phyloP scores from a whole-genome alignment of 23 red algal genomes.

The Gracilaria gracilis region DNA sequence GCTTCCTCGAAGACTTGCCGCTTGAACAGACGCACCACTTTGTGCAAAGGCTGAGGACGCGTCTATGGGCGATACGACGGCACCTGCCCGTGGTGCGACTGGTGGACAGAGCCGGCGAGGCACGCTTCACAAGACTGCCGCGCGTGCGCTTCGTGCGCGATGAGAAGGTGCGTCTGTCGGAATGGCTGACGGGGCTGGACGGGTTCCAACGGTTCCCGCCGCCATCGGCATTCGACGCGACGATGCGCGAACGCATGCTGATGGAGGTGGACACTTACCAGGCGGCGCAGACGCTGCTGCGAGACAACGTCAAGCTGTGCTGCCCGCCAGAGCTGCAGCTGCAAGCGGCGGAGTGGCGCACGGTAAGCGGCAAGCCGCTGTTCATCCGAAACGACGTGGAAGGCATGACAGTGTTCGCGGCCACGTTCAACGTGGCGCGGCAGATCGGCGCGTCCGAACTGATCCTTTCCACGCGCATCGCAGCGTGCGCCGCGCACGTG shows the following conservation, averaged over 20 bases:
- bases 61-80: conserved; percentile 16
- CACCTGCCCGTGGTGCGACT: background rate
- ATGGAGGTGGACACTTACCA: conserved; percentile 15
- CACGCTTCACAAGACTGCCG: background rate
- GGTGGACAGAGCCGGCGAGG: conserved; percentile 6
- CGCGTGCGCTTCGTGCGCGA: conserved; percentile 3
- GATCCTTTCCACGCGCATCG: background rate
- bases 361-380: conserved; percentile 1
- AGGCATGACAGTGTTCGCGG: conserved; percentile 15
- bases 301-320: background rate
- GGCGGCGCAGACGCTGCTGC: background rate
- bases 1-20: conserved; percentile 3
- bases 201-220: conserved; percentile 15
- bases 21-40: conserved; percentile 21
- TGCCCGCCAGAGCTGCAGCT: background rate
- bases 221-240: conserved; percentile 6
- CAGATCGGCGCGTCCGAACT: conserved; percentile 4
- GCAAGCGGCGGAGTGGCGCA: background rate
- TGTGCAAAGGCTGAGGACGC: background rate
- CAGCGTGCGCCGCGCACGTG: background rate
- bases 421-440: background rate
- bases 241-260: conserved; percentile 8
- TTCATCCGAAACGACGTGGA: conserved; percentile 5
- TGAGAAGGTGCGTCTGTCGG: conserved; percentile 15
- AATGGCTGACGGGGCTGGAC: conserved; percentile 1